A percentile compares a stretch with the other conserved stretches of the same genome.
Conservation (phyloP, 2,329 filamentous ascomycete species). For the Colletotrichum plurivorum region DNA sequence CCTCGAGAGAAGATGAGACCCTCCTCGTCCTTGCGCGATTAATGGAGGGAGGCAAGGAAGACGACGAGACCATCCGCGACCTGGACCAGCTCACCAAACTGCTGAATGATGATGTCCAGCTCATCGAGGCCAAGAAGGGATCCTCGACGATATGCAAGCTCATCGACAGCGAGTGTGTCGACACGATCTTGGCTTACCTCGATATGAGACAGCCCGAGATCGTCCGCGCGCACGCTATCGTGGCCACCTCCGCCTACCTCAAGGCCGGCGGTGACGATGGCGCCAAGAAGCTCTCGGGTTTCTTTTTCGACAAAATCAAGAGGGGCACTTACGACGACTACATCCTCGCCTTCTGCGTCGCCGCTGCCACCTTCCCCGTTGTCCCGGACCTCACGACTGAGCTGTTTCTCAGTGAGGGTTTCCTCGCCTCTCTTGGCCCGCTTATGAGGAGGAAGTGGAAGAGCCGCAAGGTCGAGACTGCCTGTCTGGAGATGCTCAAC, state of each 20-base stretch:
- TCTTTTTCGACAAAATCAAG: slow-evolving; percentile 80
- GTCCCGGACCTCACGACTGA: slow-evolving; percentile 80
- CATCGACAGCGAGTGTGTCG: slow-evolving; percentile 82
- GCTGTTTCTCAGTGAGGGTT: slow-evolving; percentile 91
- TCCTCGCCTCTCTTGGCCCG: slow-evolving; percentile 81
- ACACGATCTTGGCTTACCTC: slow-evolving; percentile 87
- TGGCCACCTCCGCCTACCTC: slow-evolving; percentile 87
- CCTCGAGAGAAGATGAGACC: slow-evolving; percentile 72
- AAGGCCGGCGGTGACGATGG: slow-evolving; percentile 82
- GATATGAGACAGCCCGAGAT: slow-evolving; percentile 84
- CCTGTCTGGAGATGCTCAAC: slow-evolving; percentile 90
- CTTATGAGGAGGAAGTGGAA: slow-evolving; percentile 86
- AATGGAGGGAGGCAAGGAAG: slow-evolving; percentile 92
- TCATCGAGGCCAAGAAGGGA: slow-evolving; percentile 52
- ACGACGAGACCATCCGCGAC: slow-evolving; percentile 75
- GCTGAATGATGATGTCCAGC: slow-evolving; percentile 67
- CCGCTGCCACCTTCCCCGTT: slow-evolving; percentile 88
- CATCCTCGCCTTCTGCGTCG: slow-evolving; percentile 94
- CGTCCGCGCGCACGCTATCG: slow-evolving; percentile 84
- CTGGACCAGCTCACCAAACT: slow-evolving; percentile 72
- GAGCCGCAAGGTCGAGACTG: slow-evolving; percentile 87
- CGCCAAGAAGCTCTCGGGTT: slow-evolving; percentile 77
- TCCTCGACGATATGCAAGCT: slow-evolving; percentile 69
- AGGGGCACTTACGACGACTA: slow-evolving; percentile 89
- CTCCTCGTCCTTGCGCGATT: slow-evolving; percentile 87